A percentile compares a stretch with the other conserved stretches of the same genome.
phyloP scores from a whole-genome alignment of 2,329 filamentous ascomycete species.

The Ramularia endophylla region DNA sequence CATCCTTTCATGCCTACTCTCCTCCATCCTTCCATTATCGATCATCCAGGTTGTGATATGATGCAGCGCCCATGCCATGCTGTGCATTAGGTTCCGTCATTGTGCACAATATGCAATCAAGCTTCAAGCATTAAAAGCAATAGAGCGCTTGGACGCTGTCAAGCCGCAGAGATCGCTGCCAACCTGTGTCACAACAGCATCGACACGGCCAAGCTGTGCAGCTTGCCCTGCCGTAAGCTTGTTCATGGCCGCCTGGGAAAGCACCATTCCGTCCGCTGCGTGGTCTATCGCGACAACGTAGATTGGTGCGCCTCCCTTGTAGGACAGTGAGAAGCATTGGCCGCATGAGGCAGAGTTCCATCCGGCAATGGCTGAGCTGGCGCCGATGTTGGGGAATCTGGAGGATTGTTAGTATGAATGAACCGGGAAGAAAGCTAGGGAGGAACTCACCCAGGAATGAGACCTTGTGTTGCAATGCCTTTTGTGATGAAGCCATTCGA shows the following conservation, averaged over 20 bases:
- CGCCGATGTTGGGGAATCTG: conserved; percentile 45
- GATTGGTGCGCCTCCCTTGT: conserved; percentile 40
- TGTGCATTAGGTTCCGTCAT: too few relatives aligned
- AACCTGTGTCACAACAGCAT: conserved; percentile 36
- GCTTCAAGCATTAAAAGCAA: conserved; percentile 22
- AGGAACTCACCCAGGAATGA: conserved; percentile 34
- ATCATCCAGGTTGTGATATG: too few relatives aligned
- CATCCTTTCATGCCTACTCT: too few relatives aligned
- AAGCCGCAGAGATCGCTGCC: conserved; percentile 32
- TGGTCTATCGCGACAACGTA: conserved; percentile 47
- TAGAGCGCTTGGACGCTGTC: conserved; percentile 19
- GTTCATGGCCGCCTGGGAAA: conserved; percentile 46
- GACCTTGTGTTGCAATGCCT: conserved; percentile 42
- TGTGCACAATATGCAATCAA: too few relatives aligned
- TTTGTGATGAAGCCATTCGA: conserved; percentile 59
- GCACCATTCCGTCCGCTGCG: conserved; percentile 43
- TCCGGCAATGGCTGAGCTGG: conserved; percentile 41
- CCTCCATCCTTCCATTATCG: too few relatives aligned
- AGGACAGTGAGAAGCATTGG: conserved; percentile 48
- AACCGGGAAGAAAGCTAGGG: neutral
- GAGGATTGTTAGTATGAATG: neutral
- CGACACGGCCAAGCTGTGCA: conserved; percentile 32
- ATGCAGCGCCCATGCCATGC: too few relatives aligned
- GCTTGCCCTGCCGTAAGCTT: conserved; percentile 43
- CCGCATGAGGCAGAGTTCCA: conserved; percentile 48